Evolutionary conservation across 495 filamentous ascomycete species (phyloP).

Genomic region (Rhizodiscina lignyota): DNA sequence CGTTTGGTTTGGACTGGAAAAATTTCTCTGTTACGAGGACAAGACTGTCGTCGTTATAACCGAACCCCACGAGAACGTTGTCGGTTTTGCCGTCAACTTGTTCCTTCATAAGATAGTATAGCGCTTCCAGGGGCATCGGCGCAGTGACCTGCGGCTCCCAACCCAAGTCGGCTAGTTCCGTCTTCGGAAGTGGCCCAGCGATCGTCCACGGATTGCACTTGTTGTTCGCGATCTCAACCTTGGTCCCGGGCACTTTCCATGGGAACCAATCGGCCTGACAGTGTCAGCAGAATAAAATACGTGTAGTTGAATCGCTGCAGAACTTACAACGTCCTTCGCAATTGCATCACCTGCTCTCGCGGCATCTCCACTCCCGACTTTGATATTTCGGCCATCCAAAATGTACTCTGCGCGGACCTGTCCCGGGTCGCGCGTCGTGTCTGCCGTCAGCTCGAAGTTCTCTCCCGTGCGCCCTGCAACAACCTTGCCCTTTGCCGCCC

Average conservation of each 20-base stretch:
- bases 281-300: background rate
- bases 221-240: slow-evolving; percentile 3
- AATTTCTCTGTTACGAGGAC: slow-evolving; percentile 1
- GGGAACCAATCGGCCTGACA: slow-evolving; percentile 3
- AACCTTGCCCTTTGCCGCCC: slow-evolving; percentile 1
- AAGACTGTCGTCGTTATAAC: slow-evolving; percentile 1
- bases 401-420: slow-evolving; percentile 2
- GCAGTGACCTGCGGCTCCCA: slow-evolving; percentile 1
- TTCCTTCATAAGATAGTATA: slow-evolving; percentile 4
- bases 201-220: slow-evolving; percentile 3
- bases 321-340: slow-evolving; percentile 1
- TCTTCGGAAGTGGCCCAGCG: background rate
- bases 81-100: background rate
- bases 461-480: background rate
- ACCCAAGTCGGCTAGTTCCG: background rate
- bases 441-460: slow-evolving; percentile 2
- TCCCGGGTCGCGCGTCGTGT: background rate
- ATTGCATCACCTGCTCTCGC: slow-evolving; percentile 2
- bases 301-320: slow-evolving; percentile 1
- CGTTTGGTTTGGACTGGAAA: slow-evolving; percentile 2
- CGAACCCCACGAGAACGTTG: slow-evolving; percentile 1
- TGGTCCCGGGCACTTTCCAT: slow-evolving; percentile 2
- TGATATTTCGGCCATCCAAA: slow-evolving; percentile 1
- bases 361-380: slow-evolving; percentile 1
- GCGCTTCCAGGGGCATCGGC: slow-evolving; percentile 3